Percentiles rank a stretch among this genome's conserved stretches.
Conservation (phyloP, 2,329 filamentous ascomycete genomes). For the Tolypocladium tropicale region DNA sequence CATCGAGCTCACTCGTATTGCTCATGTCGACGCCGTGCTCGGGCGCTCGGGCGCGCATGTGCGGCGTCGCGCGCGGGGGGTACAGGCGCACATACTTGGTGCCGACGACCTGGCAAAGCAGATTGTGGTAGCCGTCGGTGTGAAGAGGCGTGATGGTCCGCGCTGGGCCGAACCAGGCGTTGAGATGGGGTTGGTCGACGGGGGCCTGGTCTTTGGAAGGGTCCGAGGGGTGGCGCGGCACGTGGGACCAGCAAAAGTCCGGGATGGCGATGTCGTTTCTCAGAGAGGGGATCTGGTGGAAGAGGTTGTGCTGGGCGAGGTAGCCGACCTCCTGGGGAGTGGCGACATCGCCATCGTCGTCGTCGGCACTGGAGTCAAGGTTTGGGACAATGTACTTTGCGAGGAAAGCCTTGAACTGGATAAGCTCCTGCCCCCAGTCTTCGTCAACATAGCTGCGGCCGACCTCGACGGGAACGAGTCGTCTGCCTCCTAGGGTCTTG, state of each 20-base stretch:
- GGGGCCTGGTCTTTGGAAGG: constrained; percentile 24
- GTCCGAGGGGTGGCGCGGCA: constrained; percentile 43
- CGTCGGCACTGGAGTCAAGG: constrained; percentile 5
- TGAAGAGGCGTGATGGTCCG: constrained; percentile 88
- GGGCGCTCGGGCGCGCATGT: constrained; percentile 49
- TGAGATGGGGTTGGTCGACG: constrained; percentile 56
- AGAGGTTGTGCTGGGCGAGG: constrained; percentile 83
- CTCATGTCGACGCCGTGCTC: constrained; percentile 78
- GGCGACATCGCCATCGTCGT: not conserved
- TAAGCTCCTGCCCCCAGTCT: constrained; percentile 73
- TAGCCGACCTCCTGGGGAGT: constrained; percentile 57
- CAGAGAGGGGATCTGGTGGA: constrained; percentile 70
- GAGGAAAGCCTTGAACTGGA: constrained; percentile 66
- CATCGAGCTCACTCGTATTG: constrained; percentile 75
- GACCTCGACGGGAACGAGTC: constrained; percentile 78
- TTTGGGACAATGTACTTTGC: constrained; percentile 40
- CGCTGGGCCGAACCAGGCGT: constrained; percentile 87
- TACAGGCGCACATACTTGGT: constrained; percentile 89
- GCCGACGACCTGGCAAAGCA: constrained; percentile 82
- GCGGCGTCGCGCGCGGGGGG: constrained; percentile 48
- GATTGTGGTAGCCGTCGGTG: constrained; percentile 88
- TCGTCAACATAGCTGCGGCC: constrained; percentile 81
- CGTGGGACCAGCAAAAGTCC: constrained; percentile 71
- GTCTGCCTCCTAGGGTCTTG: constrained; percentile 62
- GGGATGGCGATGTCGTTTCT: constrained; percentile 68